Conservation (phyloP, 176 grass and related monocot species). For the Musa troglodytarum region DNA sequence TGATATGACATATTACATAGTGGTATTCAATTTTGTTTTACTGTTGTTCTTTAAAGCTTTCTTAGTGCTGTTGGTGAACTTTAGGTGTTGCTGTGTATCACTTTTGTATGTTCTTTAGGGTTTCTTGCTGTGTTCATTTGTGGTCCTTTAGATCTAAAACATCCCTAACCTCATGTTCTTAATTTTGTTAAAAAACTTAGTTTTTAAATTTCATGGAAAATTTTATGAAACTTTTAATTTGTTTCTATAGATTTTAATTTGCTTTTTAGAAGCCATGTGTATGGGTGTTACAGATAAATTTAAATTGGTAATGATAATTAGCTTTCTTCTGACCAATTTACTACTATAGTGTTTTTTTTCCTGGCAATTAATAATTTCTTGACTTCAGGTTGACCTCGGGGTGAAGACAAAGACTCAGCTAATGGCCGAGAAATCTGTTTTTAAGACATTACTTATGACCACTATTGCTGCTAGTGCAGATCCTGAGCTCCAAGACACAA, state of each 20-base stretch:
- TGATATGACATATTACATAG: too few relatives aligned
- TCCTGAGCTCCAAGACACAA: constrained; percentile 58
- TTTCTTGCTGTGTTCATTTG: too few relatives aligned
- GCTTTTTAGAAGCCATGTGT: neutral
- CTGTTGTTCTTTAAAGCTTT: too few relatives aligned
- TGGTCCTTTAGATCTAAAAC: too few relatives aligned
- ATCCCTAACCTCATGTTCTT: too few relatives aligned
- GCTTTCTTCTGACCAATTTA: neutral
- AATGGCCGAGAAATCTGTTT: constrained; percentile 93
- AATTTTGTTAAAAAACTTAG: too few relatives aligned
- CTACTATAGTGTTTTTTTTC: neutral
- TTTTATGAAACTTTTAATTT: neutral
- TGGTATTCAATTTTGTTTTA: too few relatives aligned
- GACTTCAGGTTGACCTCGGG: constrained; percentile 79
- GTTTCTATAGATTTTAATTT: neutral
- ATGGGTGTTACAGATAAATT: neutral
- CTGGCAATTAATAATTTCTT: neutral
- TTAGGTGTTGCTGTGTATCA: too few relatives aligned
- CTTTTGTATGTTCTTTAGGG: too few relatives aligned
- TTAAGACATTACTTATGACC: constrained; percentile 76
- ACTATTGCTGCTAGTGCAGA: constrained; percentile 70
- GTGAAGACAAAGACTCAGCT: constrained; percentile 99
- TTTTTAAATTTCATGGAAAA: too few relatives aligned
- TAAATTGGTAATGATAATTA: neutral
- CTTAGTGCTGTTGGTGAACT: too few relatives aligned